Evolutionary conservation across 306 rosid genomes (phyloP), one percentile per base, ranked within the genome.

Genomic region (Luffa aegyptiaca): DNA sequence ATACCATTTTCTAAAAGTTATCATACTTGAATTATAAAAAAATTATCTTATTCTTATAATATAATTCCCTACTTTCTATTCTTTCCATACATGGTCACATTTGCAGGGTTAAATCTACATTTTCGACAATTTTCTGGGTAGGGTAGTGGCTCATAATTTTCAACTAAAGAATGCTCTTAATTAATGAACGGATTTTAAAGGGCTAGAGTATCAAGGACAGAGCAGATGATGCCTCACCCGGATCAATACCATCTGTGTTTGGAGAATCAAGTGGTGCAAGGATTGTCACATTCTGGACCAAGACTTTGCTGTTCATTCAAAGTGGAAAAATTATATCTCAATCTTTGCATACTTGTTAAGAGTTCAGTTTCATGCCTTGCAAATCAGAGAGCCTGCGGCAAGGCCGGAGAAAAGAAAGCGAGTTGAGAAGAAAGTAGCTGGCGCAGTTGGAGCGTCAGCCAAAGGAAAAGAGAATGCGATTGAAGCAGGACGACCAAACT

Each of bases 181-280:
- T 18, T 12, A 77, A 16, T 11, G 17, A 6, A 75, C 20, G 7
- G 20, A 44, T 68, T 26, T 51, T 39, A 35, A 17, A 35, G 46
- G 57, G 36, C 10, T 12, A 18, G 33, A 18, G 33, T 66, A 21
- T 49, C 13, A 35, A 65, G 20, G 31, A 62, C 56, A 64, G 13
- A 64, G 39, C 12, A 5, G 5, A 18, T 16, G 46, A 71, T 52
- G 57, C 51, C 88, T 65, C 80, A 91, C 96, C 96, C 85, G 92
- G 96, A 72, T 88, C 91, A 71, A 91, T 83, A 42, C 96, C 96
- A 6, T 85, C 84, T 14, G 96, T 91, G 75, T 79, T 81, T 65
- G 92, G 93, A 76, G 92, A 87, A 48, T 83, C 90, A 20, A 82
- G 56, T 36, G 90, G 87, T 66, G 93, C 86, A 79, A 63, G 77